Base-by-base conservation (phyloP, 768 basidiomycete species). In the Suillus decipiens region DNA sequence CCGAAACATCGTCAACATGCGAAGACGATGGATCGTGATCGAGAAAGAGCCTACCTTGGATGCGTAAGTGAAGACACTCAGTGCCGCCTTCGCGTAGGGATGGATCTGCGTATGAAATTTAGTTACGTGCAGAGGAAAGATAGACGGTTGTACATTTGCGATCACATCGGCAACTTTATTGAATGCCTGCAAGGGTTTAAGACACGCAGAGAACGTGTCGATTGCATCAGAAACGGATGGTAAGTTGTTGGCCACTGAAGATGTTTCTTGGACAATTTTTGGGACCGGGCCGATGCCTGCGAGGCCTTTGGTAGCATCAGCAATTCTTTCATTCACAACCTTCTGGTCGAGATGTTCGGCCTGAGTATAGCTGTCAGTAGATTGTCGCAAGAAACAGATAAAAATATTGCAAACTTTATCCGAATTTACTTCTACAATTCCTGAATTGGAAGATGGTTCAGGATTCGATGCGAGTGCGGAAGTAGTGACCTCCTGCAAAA, bases 1-100 rank as follows among this genome's bases (percentile, higher is more conserved):
- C 5, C 2, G 1, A 51, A 11, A 24, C 4, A 4, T 37, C 0
- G 9, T 24, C 1, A 3, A 5, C 14, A 1, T 37, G 14, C 3
- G 3, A 24, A 5, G 8, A 4, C 0, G 3, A 15, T 4, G 9
- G n/a, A n/a, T n/a, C n/a, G n/a, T 7, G 7, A 33, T 28, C 1
- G 15, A 9, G 15, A 17, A 28, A 28, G 12, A 24, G n/a, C 36
- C 7, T n/a, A 37, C 54, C 54, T 37, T 37, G 36, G 54, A 55
- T 1, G 22, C 54, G 22, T 36, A 37, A n/a, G 53, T 36, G 12
- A 55, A 55, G 6, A 55, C 22, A 22, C 53, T 55, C n/a, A 55
- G 9, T 22, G 34, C 53, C n/a, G 9, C 53, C 34, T 55, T 36
- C 3, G 12, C 53, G 34, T 55, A 55, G 10, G 33, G 51, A 53